A percentile compares a stretch with the other conserved stretches of the same genome.
Evolutionary conservation across 257 asterid species (phyloP).

Genomic region (Vinca minor): DNA sequence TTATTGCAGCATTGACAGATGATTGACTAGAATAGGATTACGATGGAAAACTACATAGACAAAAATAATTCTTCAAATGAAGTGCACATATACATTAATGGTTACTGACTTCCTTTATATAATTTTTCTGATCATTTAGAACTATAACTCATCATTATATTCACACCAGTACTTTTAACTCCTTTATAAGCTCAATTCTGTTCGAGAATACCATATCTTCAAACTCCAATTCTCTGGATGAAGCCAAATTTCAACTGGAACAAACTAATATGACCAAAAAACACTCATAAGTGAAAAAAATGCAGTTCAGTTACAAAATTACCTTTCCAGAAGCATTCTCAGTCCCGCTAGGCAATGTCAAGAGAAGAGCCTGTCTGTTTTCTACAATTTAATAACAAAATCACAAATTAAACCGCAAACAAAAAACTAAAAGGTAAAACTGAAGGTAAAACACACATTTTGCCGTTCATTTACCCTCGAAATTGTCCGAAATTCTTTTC

Average conservation of each 20-base stretch:
- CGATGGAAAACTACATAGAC: not conserved
- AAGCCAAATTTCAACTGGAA: not conserved
- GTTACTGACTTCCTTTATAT: not conserved
- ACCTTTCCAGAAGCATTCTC: constrained; percentile 33
- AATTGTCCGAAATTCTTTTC: constrained; percentile 17
- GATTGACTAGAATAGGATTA: not conserved
- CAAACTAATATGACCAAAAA: not conserved
- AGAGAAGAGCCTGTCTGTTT: constrained; percentile 11
- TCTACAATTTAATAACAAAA: constrained; percentile 29
- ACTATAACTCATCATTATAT: too few relatives aligned
- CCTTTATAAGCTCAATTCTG: not conserved
- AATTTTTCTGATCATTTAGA: not conserved
- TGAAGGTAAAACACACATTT: not conserved
- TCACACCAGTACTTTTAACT: not conserved
- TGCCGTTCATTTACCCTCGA: constrained; percentile 22
- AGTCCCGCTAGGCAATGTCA: constrained; percentile 16
- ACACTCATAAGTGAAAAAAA: not conserved
- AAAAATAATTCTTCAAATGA: not conserved
- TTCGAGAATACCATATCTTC: not conserved
- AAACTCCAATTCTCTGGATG: not conserved
- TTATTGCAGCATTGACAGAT: not conserved
- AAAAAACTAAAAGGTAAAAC: not conserved
- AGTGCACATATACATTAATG: not conserved
- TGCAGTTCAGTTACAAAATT: constrained; percentile 11
- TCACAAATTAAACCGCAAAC: not conserved